These are phyloP conservation scores for Hericium coralloides DNA, from an alignment of 768 basidiomycete species.

Conservation along the genomic window DNA sequence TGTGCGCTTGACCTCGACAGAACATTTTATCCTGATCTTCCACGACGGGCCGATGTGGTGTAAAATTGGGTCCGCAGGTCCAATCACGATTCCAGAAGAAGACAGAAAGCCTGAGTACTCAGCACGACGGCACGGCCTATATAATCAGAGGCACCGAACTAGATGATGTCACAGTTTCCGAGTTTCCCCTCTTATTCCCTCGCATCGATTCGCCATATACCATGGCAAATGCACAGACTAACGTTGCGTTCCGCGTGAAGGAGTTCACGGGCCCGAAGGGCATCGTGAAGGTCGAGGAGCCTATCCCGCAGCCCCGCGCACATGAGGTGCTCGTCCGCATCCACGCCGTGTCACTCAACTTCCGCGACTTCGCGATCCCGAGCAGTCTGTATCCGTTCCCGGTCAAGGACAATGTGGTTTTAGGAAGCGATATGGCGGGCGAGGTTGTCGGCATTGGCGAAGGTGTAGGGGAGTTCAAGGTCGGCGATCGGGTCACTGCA, in stretches of 20 bases:
- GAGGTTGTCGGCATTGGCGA: constrained; percentile 36
- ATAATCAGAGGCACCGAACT: too few relatives aligned
- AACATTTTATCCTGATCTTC: too few relatives aligned
- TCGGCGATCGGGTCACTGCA: constrained; percentile 37
- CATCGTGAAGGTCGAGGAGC: neutral
- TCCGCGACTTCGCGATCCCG: constrained; percentile 39
- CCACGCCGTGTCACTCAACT: constrained; percentile 50
- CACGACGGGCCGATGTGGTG: too few relatives aligned
- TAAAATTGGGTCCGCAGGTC: too few relatives aligned
- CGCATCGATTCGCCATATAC: too few relatives aligned
- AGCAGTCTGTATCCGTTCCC: constrained; percentile 30
- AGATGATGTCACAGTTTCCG: too few relatives aligned
- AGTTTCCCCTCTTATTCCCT: too few relatives aligned
- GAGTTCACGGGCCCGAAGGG: neutral
- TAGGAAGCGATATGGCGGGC: constrained; percentile 41
- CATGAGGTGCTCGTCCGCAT: constrained; percentile 47
- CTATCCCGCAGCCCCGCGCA: constrained; percentile 27
- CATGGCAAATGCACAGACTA: neutral
- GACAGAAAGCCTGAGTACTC: too few relatives aligned
- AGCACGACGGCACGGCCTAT: too few relatives aligned
- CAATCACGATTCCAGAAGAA: too few relatives aligned
- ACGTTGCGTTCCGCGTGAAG: neutral
- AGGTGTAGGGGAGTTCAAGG: constrained; percentile 32
- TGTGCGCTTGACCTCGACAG: too few relatives aligned
- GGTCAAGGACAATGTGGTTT: constrained; percentile 23